Conservation (phyloP, 2,329 filamentous ascomycete genomes). For the Colletotrichum musae region DNA sequence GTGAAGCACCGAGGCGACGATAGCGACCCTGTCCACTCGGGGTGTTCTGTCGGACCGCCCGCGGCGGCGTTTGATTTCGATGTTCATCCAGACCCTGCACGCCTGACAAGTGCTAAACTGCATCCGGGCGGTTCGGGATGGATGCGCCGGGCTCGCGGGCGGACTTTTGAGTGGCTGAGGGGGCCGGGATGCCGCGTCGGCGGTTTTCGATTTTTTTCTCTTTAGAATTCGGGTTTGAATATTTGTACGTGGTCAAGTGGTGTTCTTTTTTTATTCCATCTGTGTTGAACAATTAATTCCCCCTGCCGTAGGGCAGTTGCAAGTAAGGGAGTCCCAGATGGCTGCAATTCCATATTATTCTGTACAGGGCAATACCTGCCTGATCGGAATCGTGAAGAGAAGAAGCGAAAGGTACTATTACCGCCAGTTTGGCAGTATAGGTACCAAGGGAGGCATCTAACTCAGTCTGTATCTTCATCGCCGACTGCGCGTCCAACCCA, state of each 20-base stretch:
- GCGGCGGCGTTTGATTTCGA: constrained; percentile 37
- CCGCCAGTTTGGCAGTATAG: no score
- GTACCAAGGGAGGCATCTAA: no score
- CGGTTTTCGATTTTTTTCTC: constrained; percentile 6
- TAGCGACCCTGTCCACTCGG: constrained; percentile 30
- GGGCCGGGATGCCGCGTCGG: constrained; percentile 21
- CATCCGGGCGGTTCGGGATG: constrained; percentile 32
- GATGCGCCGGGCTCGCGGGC: constrained; percentile 36
- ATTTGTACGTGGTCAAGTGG: no score
- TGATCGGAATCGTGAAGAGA: no score
- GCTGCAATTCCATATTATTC: no score
- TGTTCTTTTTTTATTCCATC: background rate
- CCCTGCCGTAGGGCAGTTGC: constrained; percentile 14
- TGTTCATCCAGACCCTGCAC: constrained; percentile 38
- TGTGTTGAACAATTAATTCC: background rate
- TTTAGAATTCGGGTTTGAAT: background rate
- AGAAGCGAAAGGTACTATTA: no score
- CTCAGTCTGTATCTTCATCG: background rate
- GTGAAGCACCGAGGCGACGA: background rate
- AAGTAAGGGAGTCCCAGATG: background rate
- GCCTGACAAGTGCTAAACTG: constrained; percentile 34
- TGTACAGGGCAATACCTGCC: no score
- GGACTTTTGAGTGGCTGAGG: constrained; percentile 25
- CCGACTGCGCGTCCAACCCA: background rate
- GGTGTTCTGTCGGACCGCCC: constrained; percentile 32